Evolutionary conservation across 177 flowering plant species (phyloP), one percentile per base, ranked within the genome.

Genomic region (Telopea speciosissima): DNA sequence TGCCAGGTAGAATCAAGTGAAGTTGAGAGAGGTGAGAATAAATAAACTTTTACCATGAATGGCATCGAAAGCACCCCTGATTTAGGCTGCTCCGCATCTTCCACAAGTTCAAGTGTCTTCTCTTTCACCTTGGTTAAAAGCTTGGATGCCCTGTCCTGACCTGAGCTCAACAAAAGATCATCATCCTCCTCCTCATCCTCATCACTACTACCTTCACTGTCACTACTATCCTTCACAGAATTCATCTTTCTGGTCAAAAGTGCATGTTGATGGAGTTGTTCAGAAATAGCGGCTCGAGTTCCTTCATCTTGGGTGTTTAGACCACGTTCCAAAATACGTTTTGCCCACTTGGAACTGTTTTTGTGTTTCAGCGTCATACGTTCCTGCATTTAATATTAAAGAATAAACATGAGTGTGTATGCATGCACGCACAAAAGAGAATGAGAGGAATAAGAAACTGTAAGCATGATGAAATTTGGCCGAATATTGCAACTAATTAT

Each of bases 21-120:
- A 36, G 31, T 36, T 3, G 40, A 36, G 8, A 36, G 6, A 36
- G 40, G 40, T 36, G n/a, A 31, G 52, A 66, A 73, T 19, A 42
- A 24, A 58, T 10, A 60, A 72, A 62, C 9, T 68, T 36, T 72
- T 88, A 91, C 97, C 99, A 95, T 91, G 80, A 92, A 95, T 69
- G 97, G 97, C 78, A 95, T 79, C 63, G 96, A 81, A 52, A 87
- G 79, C 71, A 92, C 83, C 76, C 97, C 97, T 14, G 95, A 84
- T 25, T 77, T 81, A 22, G 94, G 89, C 61, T 79, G 42, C 54
- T 86, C 89, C 24, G 86, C 97, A 59, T 79, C 89, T 72, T 86
- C 87, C 63, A 89, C 56, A 6, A 77, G 73, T 82, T 84, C 76
- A 7, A 80, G 78, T 65, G 96, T 89, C 75, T 87, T 89, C 74